These are phyloP conservation scores for Epichloe bromicola DNA, from an alignment of 2,329 filamentous ascomycete species.

Conservation along the genomic window DNA sequence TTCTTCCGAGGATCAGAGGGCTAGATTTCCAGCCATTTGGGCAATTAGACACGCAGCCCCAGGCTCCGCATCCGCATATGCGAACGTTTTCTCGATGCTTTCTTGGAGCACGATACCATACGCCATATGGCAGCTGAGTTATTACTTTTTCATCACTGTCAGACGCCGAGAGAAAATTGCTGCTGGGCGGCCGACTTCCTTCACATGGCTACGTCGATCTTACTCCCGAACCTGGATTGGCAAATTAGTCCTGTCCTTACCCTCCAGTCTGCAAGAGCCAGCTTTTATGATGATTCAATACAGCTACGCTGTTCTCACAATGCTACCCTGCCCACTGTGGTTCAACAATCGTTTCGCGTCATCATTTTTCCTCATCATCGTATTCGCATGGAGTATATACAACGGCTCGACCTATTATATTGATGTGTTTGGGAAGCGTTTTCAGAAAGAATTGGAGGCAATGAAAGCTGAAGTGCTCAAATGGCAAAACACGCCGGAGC, in stretches of 20 bases:
- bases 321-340: conserved; percentile 91
- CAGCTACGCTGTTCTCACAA: conserved; percentile 75
- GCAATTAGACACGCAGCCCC: conserved; percentile 57
- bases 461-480: conserved; percentile 80
- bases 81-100: conserved; percentile 69
- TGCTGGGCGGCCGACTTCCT: conserved; percentile 87
- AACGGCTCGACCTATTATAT: conserved; percentile 98
- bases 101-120: conserved; percentile 91
- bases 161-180: conserved; percentile 92
- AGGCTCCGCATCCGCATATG: conserved; percentile 68
- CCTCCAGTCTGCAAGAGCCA: conserved; percentile 63
- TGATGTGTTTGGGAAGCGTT: conserved; percentile 90
- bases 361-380: conserved; percentile 57
- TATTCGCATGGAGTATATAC: conserved; percentile 94
- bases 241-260: conserved; percentile 67
- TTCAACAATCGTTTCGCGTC: conserved; percentile 80
- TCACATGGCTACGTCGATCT: conserved; percentile 88
- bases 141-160: conserved; percentile 96
- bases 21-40: conserved; percentile 74
- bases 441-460: conserved; percentile 89
- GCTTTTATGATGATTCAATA: conserved; percentile 98
- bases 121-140: conserved; percentile 78
- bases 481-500: conserved; percentile 57
- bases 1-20: conserved; percentile 47
- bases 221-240: conserved; percentile 88